These are phyloP conservation scores for Alternaria gansuensis DNA, from an alignment of 2,329 filamentous ascomycete genomes.

Conservation along the genomic window DNA sequence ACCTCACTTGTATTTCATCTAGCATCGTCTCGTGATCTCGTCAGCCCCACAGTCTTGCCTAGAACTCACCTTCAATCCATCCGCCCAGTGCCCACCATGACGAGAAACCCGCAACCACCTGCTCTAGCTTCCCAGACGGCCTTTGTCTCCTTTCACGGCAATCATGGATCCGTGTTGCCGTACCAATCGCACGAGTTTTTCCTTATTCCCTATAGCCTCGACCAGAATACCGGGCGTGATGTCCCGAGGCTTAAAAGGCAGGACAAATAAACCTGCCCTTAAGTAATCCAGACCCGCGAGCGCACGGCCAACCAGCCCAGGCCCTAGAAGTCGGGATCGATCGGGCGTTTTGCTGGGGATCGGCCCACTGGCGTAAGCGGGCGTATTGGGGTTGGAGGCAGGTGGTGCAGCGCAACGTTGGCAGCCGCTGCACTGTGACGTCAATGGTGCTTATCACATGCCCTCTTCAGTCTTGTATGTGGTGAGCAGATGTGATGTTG, in stretches of 20 bases:
- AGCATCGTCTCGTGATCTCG: conserved; percentile 8
- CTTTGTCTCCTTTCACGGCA: conserved; percentile 2
- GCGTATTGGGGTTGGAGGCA: conserved; percentile 1
- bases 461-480: not conserved
- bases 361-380: not conserved
- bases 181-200: conserved; percentile 8
- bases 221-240: not conserved
- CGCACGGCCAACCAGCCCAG: not conserved
- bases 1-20: conserved; percentile 5
- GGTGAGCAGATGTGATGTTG: not conserved
- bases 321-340: conserved; percentile 16
- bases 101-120: not conserved
- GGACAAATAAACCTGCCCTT: not conserved
- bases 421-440: conserved; percentile 29
- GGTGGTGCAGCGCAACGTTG: conserved; percentile 18
- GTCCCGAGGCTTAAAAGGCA: conserved; percentile 1
- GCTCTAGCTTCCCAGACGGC: not conserved
- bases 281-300: conserved; percentile 2
- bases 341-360: conserved; percentile 25
- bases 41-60: conserved; percentile 16
- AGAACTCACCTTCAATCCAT: conserved; percentile 13
- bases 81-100: conserved; percentile 1
- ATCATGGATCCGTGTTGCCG: conserved; percentile 4
- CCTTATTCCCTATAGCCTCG: conserved; percentile 9
- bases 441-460: conserved; percentile 12